Evolutionary conservation across 2,329 filamentous ascomycete genomes (phyloP).

Genomic region (Aspergillus texensis): DNA sequence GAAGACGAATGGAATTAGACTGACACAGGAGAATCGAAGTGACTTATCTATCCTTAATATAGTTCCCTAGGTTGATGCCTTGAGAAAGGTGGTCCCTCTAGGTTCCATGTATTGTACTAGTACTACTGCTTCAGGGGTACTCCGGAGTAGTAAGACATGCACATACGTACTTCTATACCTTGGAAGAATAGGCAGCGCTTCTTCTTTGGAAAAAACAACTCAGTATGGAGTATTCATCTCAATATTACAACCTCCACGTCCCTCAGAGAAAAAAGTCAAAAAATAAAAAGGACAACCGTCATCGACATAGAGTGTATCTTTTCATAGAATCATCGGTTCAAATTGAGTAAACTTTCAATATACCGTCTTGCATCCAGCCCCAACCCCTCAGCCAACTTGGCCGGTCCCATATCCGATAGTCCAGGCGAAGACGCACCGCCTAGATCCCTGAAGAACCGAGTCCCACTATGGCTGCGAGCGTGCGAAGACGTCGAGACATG

Average conservation of each 20-base stretch:
- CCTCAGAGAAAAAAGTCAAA: neutral
- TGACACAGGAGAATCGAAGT: neutral
- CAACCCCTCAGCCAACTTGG: conserved; percentile 47
- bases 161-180: neutral
- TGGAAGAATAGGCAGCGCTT: neutral
- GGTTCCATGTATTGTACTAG: neutral
- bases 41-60: neutral
- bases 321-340: conserved; percentile 40
- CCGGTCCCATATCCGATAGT: conserved; percentile 34
- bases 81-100: neutral
- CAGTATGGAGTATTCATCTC: neutral
- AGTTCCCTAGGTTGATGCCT: neutral
- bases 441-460: conserved; percentile 44
- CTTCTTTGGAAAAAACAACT: neutral
- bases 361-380: conserved; percentile 51
- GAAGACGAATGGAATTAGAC: neutral
- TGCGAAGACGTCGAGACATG: conserved; percentile 34
- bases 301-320: neutral
- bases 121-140: neutral
- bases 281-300: no score
- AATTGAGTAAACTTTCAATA: conserved; percentile 48
- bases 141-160: neutral
- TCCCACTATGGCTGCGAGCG: conserved; percentile 33
- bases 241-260: neutral
- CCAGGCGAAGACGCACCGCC: conserved; percentile 36